Conservation (phyloP, 2,329 filamentous ascomycete species). For the Xylariaceae sp. region DNA sequence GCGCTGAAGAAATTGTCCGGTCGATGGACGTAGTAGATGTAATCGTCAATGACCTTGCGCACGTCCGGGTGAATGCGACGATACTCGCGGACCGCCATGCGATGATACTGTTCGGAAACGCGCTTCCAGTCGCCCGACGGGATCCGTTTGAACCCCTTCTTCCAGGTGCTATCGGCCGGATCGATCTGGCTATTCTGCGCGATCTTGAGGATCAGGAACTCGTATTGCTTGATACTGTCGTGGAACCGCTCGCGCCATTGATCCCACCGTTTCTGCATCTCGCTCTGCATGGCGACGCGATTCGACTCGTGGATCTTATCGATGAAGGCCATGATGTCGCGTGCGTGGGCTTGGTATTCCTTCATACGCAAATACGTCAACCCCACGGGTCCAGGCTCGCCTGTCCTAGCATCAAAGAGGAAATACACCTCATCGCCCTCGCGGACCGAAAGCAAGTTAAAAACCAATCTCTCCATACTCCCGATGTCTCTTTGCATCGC, state of each 20-base stretch:
- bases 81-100: conserved; percentile 23
- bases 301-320: not conserved
- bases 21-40: not conserved
- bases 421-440: not conserved
- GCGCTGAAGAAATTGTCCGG: too few relatives aligned
- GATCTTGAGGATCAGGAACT: conserved; percentile 11
- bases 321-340: not conserved
- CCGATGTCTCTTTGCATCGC: conserved; percentile 16
- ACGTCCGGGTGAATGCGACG: conserved; percentile 17
- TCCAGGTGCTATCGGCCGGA: conserved; percentile 15
- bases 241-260: conserved; percentile 11
- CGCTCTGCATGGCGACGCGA: too few relatives aligned
- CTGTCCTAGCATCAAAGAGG: not conserved
- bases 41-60: conserved; percentile 23
- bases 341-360: not conserved
- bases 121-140: conserved; percentile 22
- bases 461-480: conserved; percentile 21
- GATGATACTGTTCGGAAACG: conserved; percentile 10
- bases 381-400: not conserved
- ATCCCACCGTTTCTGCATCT: too few relatives aligned
- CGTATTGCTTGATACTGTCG: conserved; percentile 2
- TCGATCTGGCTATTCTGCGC: not conserved
- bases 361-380: not conserved
- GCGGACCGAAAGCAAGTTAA: conserved; percentile 16
- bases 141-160: conserved; percentile 15